A percentile compares a stretch with the other conserved stretches of the same genome.
Evolutionary conservation across 176 grass and related monocot species (phyloP).

Genomic region (Oryza glumipatula): DNA sequence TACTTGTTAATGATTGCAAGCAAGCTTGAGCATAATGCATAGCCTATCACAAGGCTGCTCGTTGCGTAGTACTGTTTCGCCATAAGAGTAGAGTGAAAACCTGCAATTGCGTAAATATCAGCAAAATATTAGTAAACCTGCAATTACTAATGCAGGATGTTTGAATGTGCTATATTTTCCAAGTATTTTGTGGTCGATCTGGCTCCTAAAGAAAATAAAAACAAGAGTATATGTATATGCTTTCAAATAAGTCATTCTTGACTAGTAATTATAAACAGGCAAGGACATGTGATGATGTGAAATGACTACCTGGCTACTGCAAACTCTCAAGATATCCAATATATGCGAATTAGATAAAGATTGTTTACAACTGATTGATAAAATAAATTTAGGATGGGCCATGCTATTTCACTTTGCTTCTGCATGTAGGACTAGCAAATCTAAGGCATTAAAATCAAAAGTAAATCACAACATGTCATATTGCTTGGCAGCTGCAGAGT

Average conservation of each 20-base stretch:
- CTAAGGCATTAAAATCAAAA: neutral
- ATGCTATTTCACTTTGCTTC: neutral
- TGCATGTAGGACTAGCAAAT: neutral
- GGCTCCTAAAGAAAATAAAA: neutral
- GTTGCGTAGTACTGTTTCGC: slow-evolving; percentile 65
- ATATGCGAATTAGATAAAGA: neutral
- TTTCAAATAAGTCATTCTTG: neutral
- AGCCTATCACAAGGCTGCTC: slow-evolving; percentile 75
- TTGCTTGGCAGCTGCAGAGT: neutral
- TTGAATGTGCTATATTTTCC: neutral
- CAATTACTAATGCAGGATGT: slow-evolving; percentile 4
- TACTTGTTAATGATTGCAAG: slow-evolving; percentile 93
- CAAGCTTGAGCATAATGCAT: slow-evolving; percentile 82
- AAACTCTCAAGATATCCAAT: neutral
- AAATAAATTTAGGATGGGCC: neutral
- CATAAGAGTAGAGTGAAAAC: slow-evolving; percentile 47
- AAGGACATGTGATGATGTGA: neutral
- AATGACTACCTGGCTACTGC: neutral
- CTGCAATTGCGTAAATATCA: slow-evolving; percentile 40
- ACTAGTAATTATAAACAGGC: neutral
- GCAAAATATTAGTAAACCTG: slow-evolving; percentile 34
- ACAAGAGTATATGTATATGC: neutral
- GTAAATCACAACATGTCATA: neutral
- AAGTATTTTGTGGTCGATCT: neutral
- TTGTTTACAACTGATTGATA: neutral